Evolutionary conservation across 2,329 filamentous ascomycete genomes (phyloP).

Genomic region (Delphinella strobiligena): DNA sequence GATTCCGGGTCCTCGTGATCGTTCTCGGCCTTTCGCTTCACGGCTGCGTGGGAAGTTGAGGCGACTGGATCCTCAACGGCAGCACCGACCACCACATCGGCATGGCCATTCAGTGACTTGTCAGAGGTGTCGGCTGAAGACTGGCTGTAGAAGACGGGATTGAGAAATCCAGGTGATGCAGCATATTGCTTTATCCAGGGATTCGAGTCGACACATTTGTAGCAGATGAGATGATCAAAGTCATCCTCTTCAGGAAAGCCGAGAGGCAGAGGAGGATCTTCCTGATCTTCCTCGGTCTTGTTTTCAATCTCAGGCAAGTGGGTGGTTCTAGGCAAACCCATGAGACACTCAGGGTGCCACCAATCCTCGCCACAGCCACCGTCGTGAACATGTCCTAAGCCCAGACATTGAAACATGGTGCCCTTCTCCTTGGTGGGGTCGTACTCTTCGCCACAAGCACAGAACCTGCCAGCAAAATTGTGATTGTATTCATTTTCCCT

Average conservation of each 20-base stretch:
- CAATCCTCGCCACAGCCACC: conserved; percentile 94
- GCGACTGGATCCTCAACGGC: neutral
- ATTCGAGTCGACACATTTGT: conserved; percentile 77
- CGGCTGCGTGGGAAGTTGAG: neutral
- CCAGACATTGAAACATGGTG: conserved; percentile 96
- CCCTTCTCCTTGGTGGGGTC: conserved; percentile 82
- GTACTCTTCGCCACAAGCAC: conserved; percentile 78
- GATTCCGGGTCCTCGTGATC: neutral
- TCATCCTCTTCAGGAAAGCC: conserved; percentile 82
- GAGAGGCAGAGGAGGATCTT: conserved; percentile 57
- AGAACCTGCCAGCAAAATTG: conserved; percentile 89
- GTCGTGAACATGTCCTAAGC: conserved; percentile 64
- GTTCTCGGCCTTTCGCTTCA: conserved; percentile 7
- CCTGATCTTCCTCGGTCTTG: conserved; percentile 20
- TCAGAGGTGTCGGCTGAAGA: neutral
- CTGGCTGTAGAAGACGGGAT: conserved; percentile 43
- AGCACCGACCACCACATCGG: neutral
- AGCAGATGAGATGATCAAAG: conserved; percentile 86
- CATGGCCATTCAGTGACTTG: neutral
- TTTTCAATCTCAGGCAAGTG: conserved; percentile 16
- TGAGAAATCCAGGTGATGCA: conserved; percentile 65
- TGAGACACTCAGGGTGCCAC: conserved; percentile 89
- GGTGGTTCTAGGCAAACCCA: conserved; percentile 62
- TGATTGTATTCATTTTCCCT: conserved; percentile 82
- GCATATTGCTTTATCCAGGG: conserved; percentile 91